Base-by-base conservation (phyloP, 2,329 filamentous ascomycete species). In the Fusarium falciforme region DNA sequence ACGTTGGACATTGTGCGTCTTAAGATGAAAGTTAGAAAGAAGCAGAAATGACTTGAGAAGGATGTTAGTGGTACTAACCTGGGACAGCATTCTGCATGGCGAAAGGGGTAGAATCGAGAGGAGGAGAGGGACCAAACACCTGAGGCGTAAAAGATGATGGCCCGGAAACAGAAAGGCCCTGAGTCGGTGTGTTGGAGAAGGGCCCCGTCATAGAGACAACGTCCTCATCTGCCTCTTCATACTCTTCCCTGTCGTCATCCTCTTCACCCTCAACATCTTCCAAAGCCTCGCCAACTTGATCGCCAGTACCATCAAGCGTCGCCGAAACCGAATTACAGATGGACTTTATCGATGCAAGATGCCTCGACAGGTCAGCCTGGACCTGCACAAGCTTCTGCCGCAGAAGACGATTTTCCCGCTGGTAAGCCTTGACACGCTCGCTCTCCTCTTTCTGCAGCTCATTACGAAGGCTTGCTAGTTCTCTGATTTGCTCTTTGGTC, bases 361-460 rank as follows among this genome's bases (percentile, higher is more conserved):
- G 60, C 6, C 76, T 60, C 1, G 76, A 76, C 58, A 81, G 42
- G 16, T 78, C 79, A 0, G 73, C 64, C 52, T 81, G 79, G 0
- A 81, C 78, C n/a, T 81, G 73, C 1, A 81, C 74, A 1, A 81
- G 68, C 35, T 81, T 76, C 17, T 72, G 35, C n/a, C 79, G 66
- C 7, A 81, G 61, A 17, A 74, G 44, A 7, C 68, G 61, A 16
- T 81, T 81, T 33, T 81, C 79, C 9, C 40, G 64, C 42, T 81
- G 77, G 0, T 81, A 67, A 2, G 71, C 70, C 8, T 70, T 73
- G 0, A 81, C 52, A 0, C 75, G 68, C 64, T 80, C 80, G 27
- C 71, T 70, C 1, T 79, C 76, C 0, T 79, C 70, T 25, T 69
- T 68, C 27, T 80, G 71, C 1, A 72, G 71, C 1, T 68, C 65